Conservation (phyloP, 805 yeast species). For the Wickerhamiella slavikovae region DNA sequence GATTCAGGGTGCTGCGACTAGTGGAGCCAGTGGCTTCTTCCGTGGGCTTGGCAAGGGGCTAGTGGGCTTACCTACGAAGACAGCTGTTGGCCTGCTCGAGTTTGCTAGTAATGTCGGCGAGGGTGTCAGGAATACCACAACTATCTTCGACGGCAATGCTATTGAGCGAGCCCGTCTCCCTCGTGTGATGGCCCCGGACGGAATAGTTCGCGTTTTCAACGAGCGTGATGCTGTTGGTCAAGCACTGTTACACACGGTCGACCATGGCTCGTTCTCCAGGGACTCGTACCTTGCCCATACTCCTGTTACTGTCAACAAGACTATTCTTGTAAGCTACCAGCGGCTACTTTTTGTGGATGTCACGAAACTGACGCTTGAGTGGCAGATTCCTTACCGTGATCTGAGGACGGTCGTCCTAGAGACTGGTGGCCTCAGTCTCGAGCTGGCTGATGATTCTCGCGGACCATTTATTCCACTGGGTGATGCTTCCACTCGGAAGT, state of each 20-base stretch:
- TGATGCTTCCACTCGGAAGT: constrained; percentile 38
- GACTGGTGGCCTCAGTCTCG: constrained; percentile 55
- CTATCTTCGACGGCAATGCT: constrained; percentile 49
- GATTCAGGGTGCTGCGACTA: constrained; percentile 67
- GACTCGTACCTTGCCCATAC: constrained; percentile 77
- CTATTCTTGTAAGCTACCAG: constrained; percentile 53
- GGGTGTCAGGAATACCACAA: constrained; percentile 82
- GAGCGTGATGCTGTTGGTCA: constrained; percentile 86
- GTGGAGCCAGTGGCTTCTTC: constrained; percentile 82
- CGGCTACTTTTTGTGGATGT: constrained; percentile 50
- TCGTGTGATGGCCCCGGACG: constrained; percentile 48
- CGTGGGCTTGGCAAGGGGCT: constrained; percentile 87
- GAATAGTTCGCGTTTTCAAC: constrained; percentile 53
- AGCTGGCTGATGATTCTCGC: constrained; percentile 30
- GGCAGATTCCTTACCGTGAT: constrained; percentile 49
- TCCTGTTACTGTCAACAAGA: constrained; percentile 60
- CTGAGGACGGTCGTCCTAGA: constrained; percentile 58
- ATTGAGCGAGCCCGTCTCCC: constrained; percentile 70
- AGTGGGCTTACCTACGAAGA: constrained; percentile 90
- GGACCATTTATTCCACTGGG: constrained; percentile 72
- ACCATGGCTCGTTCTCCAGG: constrained; percentile 53
- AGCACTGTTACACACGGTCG: constrained; percentile 65
- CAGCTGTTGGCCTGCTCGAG: constrained; percentile 88
- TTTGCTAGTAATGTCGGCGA: constrained; percentile 83
- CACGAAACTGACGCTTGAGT: constrained; percentile 36